These are phyloP conservation scores for Coemansia sp. DNA, from an alignment of 192 early-diverging fungal genomes.

Conservation along the genomic window DNA sequence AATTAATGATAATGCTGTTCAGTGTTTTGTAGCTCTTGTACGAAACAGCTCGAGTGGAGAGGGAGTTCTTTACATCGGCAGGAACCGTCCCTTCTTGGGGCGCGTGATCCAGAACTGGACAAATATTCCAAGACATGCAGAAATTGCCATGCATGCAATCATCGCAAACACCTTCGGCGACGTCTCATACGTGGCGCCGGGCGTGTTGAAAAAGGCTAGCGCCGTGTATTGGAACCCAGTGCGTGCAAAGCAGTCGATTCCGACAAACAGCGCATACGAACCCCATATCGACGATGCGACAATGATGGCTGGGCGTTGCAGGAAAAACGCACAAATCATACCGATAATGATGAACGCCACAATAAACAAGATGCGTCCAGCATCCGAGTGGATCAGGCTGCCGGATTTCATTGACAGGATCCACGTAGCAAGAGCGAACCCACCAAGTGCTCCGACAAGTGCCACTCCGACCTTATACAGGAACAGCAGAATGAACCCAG, in stretches of 20 bases:
- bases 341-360: slow-evolving; percentile 61
- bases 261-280: slow-evolving; percentile 74
- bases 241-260: slow-evolving; percentile 79
- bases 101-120: slow-evolving; percentile 66
- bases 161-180: slow-evolving; percentile 65
- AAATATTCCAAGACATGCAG: slow-evolving; percentile 63
- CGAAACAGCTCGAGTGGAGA: no score
- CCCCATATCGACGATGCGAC: slow-evolving; percentile 75
- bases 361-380: slow-evolving; percentile 72
- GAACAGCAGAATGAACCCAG: slow-evolving; percentile 65
- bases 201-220: slow-evolving; percentile 56
- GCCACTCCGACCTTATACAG: slow-evolving; percentile 72
- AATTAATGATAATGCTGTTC: no score
- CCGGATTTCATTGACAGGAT: slow-evolving; percentile 62
- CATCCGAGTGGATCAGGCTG: slow-evolving; percentile 63
- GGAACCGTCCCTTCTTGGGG: slow-evolving; percentile 18
- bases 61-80: slow-evolving; percentile 10
- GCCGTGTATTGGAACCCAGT: slow-evolving; percentile 72
- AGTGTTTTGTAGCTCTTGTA: no score
- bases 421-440: slow-evolving; percentile 74
- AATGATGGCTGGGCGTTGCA: slow-evolving; percentile 66
- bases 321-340: slow-evolving; percentile 63
- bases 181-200: slow-evolving; percentile 53
- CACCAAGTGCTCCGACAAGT: slow-evolving; percentile 74
- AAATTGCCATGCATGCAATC: slow-evolving; percentile 65